These are phyloP conservation scores for Zopfia rhizophila DNA, from an alignment of 2,329 filamentous ascomycete genomes.

Conservation along the genomic window DNA sequence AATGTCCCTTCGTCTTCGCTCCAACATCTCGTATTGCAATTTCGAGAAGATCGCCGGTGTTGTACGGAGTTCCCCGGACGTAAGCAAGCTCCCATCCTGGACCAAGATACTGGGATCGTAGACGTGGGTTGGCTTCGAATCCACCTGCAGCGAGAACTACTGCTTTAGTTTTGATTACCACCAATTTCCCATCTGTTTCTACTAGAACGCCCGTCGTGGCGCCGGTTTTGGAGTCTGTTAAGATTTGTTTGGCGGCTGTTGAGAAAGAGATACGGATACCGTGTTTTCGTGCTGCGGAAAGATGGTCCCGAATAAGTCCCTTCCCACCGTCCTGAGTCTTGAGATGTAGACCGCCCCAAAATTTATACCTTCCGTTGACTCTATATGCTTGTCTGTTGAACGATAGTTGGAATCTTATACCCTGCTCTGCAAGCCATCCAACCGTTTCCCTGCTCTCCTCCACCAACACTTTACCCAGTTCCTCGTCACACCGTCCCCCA, in stretches of 20 bases:
- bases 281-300: constrained; percentile 53
- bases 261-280: constrained; percentile 61
- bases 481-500: constrained; percentile 62
- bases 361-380: constrained; percentile 69
- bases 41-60: constrained; percentile 68
- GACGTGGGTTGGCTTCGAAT: constrained; percentile 69
- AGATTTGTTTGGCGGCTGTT: constrained; percentile 57
- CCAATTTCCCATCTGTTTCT: constrained; percentile 31
- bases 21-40: constrained; percentile 63
- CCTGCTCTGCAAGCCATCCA: constrained; percentile 65
- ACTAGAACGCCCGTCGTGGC: constrained; percentile 47
- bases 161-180: constrained; percentile 49
- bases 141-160: constrained; percentile 70
- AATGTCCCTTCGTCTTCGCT: constrained; percentile 67
- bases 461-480: constrained; percentile 62
- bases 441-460: constrained; percentile 62
- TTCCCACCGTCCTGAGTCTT: constrained; percentile 70
- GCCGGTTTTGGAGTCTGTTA: constrained; percentile 43
- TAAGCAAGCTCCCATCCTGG: constrained; percentile 71
- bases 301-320: constrained; percentile 64
- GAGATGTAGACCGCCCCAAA: constrained; percentile 74
- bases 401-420: constrained; percentile 67
- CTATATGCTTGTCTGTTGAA: constrained; percentile 75
- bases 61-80: constrained; percentile 72
- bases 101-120: constrained; percentile 67